These are phyloP conservation scores for Yarrowia galli DNA, from an alignment of 1,139 yeast species.

Conservation along the genomic window DNA sequence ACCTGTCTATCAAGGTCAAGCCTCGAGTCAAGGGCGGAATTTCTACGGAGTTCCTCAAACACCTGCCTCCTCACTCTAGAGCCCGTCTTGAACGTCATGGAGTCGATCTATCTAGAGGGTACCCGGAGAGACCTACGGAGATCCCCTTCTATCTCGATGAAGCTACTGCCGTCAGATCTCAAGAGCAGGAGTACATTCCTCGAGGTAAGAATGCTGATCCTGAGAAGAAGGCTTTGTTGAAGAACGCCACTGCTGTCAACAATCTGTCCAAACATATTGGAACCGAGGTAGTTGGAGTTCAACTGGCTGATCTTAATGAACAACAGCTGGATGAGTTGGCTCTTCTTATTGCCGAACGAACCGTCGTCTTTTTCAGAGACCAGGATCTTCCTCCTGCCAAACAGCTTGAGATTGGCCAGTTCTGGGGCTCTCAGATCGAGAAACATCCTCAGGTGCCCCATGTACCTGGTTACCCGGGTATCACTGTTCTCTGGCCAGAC, in stretches of 20 bases:
- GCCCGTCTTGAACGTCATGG: conserved; percentile 52
- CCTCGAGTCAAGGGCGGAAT: conserved; percentile 27
- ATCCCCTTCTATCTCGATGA: conserved; percentile 64
- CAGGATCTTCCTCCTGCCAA: conserved; percentile 67
- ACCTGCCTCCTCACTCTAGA: conserved; percentile 53
- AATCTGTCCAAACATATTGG: conserved; percentile 54
- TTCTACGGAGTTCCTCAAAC: conserved; percentile 42
- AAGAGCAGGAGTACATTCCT: conserved; percentile 55
- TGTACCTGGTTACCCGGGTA: conserved; percentile 52
- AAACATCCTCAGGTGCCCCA: conserved; percentile 69
- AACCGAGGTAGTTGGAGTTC: conserved; percentile 64
- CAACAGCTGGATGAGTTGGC: conserved; percentile 70
- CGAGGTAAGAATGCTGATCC: conserved; percentile 62
- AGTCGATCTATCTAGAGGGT: conserved; percentile 56
- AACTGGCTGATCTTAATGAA: conserved; percentile 59
- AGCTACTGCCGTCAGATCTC: conserved; percentile 56
- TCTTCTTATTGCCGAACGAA: conserved; percentile 67
- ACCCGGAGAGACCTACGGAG: conserved; percentile 54
- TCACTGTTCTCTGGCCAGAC: conserved; percentile 37
- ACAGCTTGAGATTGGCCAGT: conserved; percentile 57
- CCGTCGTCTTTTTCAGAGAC: conserved; percentile 69
- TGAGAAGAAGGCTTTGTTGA: conserved; percentile 60
- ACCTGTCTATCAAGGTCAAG: conserved; percentile 25
- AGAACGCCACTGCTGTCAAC: conserved; percentile 60
- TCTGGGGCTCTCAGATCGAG: conserved; percentile 64